Percentiles rank a stretch among this genome's conserved stretches.
phyloP scores from a whole-genome alignment of 345 rosid species.

The Carallia brachiata region DNA sequence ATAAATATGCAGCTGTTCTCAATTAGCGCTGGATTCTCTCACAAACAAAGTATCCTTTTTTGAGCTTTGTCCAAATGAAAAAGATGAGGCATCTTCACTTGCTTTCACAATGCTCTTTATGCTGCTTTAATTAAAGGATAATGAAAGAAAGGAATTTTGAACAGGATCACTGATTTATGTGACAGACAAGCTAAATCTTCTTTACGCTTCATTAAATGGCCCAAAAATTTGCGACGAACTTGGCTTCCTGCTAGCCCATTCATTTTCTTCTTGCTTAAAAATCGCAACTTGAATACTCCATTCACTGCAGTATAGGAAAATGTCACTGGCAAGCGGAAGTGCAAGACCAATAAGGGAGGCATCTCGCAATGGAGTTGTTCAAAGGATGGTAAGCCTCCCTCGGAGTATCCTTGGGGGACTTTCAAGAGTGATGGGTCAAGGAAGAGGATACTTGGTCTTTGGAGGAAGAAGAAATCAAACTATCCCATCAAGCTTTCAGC shows the following conservation, averaged over 20 bases:
- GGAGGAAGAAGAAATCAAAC: slow-evolving; percentile 39
- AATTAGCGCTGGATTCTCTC: slow-evolving; percentile 18
- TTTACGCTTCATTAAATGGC: not conserved
- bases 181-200: not conserved
- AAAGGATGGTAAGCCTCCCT: slow-evolving; percentile 52
- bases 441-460: slow-evolving; percentile 24
- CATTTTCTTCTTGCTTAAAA: not conserved
- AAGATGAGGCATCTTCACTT: slow-evolving; percentile 27
- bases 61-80: slow-evolving; percentile 16
- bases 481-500: slow-evolving; percentile 22
- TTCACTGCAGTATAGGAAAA: not conserved
- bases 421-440: slow-evolving; percentile 41
- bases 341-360: slow-evolving; percentile 28
- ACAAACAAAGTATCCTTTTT: slow-evolving; percentile 32
- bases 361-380: slow-evolving; percentile 38
- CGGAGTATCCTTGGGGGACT: slow-evolving; percentile 42
- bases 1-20: not conserved
- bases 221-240: not conserved
- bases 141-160: slow-evolving; percentile 10
- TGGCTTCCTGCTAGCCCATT: not conserved
- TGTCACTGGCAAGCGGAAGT: slow-evolving; percentile 23
- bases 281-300: not conserved
- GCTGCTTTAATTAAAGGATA: slow-evolving; percentile 24
- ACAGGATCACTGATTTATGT: slow-evolving; percentile 4
- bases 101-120: slow-evolving; percentile 12